phyloP scores from a whole-genome alignment of 164 flowering plant species.

The Tetracentron sinense region DNA sequence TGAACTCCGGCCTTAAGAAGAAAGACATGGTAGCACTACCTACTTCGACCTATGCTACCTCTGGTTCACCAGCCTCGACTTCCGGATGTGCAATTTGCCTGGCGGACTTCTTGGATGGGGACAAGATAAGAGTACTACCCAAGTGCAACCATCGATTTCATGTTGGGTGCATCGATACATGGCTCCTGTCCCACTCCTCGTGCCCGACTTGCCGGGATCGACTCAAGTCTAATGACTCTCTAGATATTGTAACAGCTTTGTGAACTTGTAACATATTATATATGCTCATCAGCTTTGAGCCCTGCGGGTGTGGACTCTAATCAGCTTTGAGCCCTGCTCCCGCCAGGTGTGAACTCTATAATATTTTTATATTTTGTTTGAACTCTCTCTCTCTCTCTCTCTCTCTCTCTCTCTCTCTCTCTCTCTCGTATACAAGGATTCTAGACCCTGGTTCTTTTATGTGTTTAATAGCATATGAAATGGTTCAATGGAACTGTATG shows the following conservation, averaged over 20 bases:
- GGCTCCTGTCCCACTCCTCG: conserved; percentile 38
- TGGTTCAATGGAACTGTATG: no score
- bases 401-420: no score
- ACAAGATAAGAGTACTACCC: conserved; percentile 29
- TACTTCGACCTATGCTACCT: conserved; percentile 23
- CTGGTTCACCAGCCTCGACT: conserved; percentile 14
- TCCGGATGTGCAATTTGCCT: conserved; percentile 38
- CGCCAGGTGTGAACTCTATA: no score
- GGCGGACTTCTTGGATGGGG: conserved; percentile 32
- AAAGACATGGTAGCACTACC: conserved; percentile 34
- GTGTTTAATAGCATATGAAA: no score
- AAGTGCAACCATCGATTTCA: conserved; percentile 35
- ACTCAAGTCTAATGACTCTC: conserved; percentile 9
- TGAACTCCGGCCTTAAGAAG: conserved; percentile 32
- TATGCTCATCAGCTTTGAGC: neutral
- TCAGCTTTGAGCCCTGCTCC: no score
- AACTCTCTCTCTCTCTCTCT: no score
- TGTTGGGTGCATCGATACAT: conserved; percentile 36
- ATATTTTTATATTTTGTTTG: no score
- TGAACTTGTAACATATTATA: neutral
- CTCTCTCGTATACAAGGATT: no score
- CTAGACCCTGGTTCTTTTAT: no score
- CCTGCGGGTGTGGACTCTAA: neutral
- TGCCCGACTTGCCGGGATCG: conserved; percentile 39
- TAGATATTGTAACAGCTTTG: conserved; percentile 10